phyloP scores from a whole-genome alignment of 1,284 basidiomycete genomes.

The Rhodotorula sp. region DNA sequence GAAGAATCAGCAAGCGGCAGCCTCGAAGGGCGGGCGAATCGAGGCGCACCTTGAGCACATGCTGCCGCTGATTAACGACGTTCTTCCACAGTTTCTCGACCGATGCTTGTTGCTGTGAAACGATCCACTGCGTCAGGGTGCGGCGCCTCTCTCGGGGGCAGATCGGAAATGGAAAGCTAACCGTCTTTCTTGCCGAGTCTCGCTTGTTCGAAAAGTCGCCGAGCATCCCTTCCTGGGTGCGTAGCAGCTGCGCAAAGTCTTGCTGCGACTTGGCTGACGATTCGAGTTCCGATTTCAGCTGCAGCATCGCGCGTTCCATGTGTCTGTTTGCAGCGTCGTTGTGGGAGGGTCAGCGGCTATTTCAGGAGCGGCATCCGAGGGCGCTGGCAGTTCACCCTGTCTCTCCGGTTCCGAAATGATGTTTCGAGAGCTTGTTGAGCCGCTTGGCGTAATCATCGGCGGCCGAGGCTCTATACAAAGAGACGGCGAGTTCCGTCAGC shows the following conservation, averaged over 20 bases:
- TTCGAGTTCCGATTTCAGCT: slow-evolving; percentile 75
- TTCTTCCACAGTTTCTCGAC: slow-evolving; percentile 87
- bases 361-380: background rate
- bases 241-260: slow-evolving; percentile 43
- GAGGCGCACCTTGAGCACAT: slow-evolving; percentile 63
- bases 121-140: no score
- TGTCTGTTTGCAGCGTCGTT: slow-evolving; percentile 48
- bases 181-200: slow-evolving; percentile 68
- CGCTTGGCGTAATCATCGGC: slow-evolving; percentile 96
- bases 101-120: slow-evolving; percentile 58
- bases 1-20: slow-evolving; percentile 41
- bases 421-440: slow-evolving; percentile 76
- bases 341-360: background rate
- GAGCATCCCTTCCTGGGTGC: slow-evolving; percentile 67
- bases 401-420: slow-evolving; percentile 78
- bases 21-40: no score
- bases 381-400: slow-evolving; percentile 65
- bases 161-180: slow-evolving; percentile 25
- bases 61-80: slow-evolving; percentile 77
- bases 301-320: slow-evolving; percentile 42
- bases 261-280: slow-evolving; percentile 68
- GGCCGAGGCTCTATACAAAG: slow-evolving; percentile 53
- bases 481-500: background rate
- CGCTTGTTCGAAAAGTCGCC: slow-evolving; percentile 66
- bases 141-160: no score